These are phyloP conservation scores for Saccharomycopsis hybrid DNA, from an alignment of 1,139 yeast species.

Conservation along the genomic window DNA sequence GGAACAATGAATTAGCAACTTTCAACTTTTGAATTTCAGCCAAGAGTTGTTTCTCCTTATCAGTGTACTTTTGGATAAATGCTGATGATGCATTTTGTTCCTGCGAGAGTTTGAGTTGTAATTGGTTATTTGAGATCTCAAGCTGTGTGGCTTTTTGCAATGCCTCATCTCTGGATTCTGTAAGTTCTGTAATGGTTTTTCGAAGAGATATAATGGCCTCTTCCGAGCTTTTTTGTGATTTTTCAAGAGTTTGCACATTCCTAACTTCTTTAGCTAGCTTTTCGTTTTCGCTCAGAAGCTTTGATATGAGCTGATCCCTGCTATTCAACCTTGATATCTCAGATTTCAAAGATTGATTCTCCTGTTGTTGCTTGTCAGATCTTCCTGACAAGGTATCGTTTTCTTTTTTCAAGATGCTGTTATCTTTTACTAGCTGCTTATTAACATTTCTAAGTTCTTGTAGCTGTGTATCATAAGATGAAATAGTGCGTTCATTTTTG, in stretches of 20 bases:
- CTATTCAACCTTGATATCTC: no score
- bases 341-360: no score
- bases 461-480: no score
- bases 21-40: constrained; percentile 3
- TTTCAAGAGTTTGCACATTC: constrained; percentile 4
- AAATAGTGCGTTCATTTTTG: no score
- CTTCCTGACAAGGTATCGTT: no score
- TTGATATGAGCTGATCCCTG: not conserved
- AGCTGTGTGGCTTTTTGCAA: not conserved
- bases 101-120: constrained; percentile 1
- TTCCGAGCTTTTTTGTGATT: not conserved
- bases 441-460: no score
- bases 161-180: not conserved
- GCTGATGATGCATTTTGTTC: constrained; percentile 7
- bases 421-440: no score
- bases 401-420: no score
- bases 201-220: not conserved
- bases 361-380: no score
- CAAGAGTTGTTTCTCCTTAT: constrained; percentile 7
- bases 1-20: not conserved
- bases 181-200: not conserved
- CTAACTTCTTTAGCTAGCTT: not conserved
- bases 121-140: not conserved
- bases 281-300: constrained; percentile 4
- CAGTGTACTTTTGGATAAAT: constrained; percentile 3